phyloP scores from a whole-genome alignment of 2,329 filamentous ascomycete species.

The Amauroascus verrucosus region DNA sequence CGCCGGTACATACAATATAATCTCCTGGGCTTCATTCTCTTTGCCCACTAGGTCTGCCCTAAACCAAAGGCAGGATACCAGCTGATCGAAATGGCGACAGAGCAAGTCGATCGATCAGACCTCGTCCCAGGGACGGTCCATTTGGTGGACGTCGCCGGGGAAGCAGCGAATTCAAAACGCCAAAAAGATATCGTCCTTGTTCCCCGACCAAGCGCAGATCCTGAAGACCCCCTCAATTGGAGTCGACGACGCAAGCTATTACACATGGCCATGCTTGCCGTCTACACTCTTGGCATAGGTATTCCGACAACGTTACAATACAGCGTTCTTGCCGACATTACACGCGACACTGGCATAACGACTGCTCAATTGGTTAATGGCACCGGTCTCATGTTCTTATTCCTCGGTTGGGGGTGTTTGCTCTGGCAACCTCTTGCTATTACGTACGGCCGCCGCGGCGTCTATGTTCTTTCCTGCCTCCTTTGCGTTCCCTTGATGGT shows the following conservation, averaged over 20 bases:
- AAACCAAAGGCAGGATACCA: not conserved
- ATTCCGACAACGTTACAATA: constrained; percentile 43
- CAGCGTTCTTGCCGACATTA: constrained; percentile 41
- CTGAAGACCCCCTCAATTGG: constrained; percentile 36
- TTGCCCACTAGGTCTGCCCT: not conserved
- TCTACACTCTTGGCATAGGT: constrained; percentile 43
- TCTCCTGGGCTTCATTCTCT: not conserved
- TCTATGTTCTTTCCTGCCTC: constrained; percentile 38
- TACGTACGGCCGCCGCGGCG: constrained; percentile 42
- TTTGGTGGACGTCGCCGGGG: constrained; percentile 15
- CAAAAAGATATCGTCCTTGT: constrained; percentile 14
- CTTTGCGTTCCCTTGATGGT: constrained; percentile 35
- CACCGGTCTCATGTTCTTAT: constrained; percentile 45
- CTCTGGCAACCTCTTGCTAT: constrained; percentile 46
- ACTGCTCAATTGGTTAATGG: constrained; percentile 39
- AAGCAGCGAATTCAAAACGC: constrained; percentile 4
- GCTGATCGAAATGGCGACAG: constrained; percentile 6
- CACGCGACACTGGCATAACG: constrained; percentile 38
- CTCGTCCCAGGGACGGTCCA: constrained; percentile 16
- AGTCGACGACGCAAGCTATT: constrained; percentile 26
- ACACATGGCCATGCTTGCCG: constrained; percentile 22
- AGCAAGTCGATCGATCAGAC: constrained; percentile 7
- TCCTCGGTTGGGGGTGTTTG: constrained; percentile 43
- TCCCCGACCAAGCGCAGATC: constrained; percentile 25
- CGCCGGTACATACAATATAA: not conserved